phyloP scores from a whole-genome alignment of 1,139 yeast genomes.

The Taphrina wiesneri region DNA sequence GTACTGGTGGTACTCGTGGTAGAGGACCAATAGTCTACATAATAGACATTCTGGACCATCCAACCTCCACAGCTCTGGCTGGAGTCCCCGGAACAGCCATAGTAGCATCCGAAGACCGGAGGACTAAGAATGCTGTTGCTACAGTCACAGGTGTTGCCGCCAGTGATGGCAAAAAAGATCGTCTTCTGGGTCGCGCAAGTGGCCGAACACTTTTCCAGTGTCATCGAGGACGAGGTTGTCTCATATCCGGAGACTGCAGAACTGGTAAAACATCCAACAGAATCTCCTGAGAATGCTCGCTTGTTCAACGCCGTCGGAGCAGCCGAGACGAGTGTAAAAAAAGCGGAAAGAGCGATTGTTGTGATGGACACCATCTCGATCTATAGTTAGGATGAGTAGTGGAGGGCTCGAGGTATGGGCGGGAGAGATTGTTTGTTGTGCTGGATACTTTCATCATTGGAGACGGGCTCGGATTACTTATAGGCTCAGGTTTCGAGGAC shows the following conservation, averaged over 20 bases:
- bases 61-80: background rate
- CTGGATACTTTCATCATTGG: background rate
- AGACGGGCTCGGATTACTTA: background rate
- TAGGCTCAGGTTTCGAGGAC: background rate
- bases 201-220: slow-evolving; percentile 1
- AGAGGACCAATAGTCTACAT: background rate
- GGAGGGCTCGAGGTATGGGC: background rate
- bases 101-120: background rate
- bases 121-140: background rate
- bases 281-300: background rate
- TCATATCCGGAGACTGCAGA: background rate
- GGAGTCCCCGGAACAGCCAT: background rate
- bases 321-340: background rate
- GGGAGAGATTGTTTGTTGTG: background rate
- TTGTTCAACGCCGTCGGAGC: background rate
- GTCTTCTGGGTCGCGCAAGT: background rate
- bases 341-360: background rate
- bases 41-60: background rate
- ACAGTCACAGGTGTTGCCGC: background rate
- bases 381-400: background rate
- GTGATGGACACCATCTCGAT: background rate
- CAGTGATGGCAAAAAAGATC: background rate
- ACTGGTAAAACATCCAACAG: background rate
- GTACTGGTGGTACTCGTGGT: background rate
- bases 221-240: background rate